These are phyloP conservation scores for Pilatotrama ljubarskyi DNA, from an alignment of 768 basidiomycete genomes.

Conservation along the genomic window DNA sequence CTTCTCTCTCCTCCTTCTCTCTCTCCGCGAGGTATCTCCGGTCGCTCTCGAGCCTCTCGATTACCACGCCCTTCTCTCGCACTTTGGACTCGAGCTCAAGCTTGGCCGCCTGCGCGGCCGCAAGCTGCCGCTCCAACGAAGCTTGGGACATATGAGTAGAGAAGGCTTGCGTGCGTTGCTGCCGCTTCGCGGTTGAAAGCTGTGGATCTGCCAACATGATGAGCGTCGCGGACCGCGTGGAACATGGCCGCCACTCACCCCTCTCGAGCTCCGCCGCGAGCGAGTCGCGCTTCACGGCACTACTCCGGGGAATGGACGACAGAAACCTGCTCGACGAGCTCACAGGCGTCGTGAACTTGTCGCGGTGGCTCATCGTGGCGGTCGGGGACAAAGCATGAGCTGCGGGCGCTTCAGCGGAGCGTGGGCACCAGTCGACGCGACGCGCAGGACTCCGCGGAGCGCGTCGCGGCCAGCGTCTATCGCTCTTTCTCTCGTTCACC, in stretches of 20 bases:
- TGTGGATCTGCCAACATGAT: constrained; percentile 53
- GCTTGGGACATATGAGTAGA: constrained; percentile 61
- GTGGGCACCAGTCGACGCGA: background rate
- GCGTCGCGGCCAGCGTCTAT: background rate
- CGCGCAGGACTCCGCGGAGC: background rate
- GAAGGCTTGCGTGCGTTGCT: constrained; percentile 64
- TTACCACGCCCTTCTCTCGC: constrained; percentile 58
- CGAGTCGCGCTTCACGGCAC: constrained; percentile 59
- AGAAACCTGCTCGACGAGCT: constrained; percentile 18
- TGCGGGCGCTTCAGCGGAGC: background rate
- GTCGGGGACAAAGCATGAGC: background rate
- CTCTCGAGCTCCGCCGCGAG: constrained; percentile 67
- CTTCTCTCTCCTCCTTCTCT: constrained; percentile 67
- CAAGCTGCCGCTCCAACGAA: constrained; percentile 66
- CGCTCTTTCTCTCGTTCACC: background rate
- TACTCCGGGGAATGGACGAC: constrained; percentile 27
- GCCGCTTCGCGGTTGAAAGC: constrained; percentile 64
- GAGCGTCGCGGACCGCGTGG: constrained; percentile 3
- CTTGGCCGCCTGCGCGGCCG: constrained; percentile 59
- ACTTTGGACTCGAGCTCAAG: constrained; percentile 68
- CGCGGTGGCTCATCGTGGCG: constrained; percentile 22
- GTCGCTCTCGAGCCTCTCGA: constrained; percentile 71
- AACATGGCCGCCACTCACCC: constrained; percentile 37
- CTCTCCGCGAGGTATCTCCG: constrained; percentile 67
- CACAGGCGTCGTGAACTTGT: constrained; percentile 28